phyloP scores from a whole-genome alignment of 148 eudicot species.

The Amaranthus hypochondriacus region DNA sequence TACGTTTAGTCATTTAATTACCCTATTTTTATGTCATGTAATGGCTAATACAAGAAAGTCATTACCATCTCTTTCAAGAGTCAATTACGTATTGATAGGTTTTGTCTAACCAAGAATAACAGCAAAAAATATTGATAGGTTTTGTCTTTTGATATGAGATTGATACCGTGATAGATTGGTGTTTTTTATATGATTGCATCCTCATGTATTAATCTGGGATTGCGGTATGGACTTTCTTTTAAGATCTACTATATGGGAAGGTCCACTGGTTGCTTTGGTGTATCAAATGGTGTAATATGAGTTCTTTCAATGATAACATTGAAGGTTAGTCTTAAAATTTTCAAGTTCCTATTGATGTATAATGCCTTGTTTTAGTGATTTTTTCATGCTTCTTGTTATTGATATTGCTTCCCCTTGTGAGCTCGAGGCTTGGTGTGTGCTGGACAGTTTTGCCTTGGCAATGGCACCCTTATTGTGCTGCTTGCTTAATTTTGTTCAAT shows the following conservation, averaged over 20 bases:
- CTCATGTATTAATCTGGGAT: constrained; percentile 1
- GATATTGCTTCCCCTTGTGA: no score
- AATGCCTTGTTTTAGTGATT: constrained; percentile 8
- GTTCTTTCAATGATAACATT: constrained; percentile 96
- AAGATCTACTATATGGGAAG: constrained; percentile 60
- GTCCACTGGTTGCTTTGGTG: constrained; percentile 98
- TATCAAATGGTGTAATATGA: constrained; percentile 92
- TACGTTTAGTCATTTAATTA: no score
- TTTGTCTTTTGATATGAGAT: background rate
- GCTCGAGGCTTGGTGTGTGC: no score
- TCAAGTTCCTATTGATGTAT: constrained; percentile 7
- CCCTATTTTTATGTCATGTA: no score
- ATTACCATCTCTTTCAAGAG: no score
- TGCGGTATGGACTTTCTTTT: constrained; percentile 96
- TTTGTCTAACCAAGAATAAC: no score
- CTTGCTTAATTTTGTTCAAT: no score
- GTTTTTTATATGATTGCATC: background rate
- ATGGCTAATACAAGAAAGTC: no score
- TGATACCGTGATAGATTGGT: background rate
- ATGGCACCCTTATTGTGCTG: no score
- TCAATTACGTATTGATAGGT: no score
- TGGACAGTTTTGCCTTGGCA: no score
- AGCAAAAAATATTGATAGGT: no score
- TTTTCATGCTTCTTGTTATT: constrained; percentile 9
- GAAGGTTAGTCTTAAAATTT: constrained; percentile 52